Evolutionary conservation across 257 asterid species (phyloP).

Genomic region (Solanum virginianum): DNA sequence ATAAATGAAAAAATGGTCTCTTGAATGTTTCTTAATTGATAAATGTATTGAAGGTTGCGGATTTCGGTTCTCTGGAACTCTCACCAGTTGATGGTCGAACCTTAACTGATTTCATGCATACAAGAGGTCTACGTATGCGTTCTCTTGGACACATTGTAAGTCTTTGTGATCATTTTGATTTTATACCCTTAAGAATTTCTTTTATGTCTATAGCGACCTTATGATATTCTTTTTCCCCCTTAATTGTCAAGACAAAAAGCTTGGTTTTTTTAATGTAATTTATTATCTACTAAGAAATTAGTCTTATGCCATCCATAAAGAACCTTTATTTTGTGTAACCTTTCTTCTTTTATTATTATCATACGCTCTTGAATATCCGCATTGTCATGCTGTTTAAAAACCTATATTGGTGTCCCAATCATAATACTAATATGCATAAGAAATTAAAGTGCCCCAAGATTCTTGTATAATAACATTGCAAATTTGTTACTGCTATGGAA

Average conservation of each 20-base stretch:
- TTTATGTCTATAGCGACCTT: background rate
- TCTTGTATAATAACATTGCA: background rate
- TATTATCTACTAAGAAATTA: background rate
- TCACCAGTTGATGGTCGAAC: constrained; percentile 98
- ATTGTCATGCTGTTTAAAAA: background rate
- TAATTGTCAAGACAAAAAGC: background rate
- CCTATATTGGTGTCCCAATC: background rate
- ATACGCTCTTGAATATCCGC: background rate
- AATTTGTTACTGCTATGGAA: background rate
- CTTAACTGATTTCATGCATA: constrained; percentile 95
- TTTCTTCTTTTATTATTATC: background rate
- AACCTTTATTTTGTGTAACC: background rate
- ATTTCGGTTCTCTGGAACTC: constrained; percentile 96
- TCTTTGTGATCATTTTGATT: constrained; percentile 5
- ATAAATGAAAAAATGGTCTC: background rate
- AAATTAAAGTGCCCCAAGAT: background rate
- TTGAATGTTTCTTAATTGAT: background rate
- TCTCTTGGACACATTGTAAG: constrained; percentile 96
- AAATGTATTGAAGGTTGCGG: constrained; percentile 61
- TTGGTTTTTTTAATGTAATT: background rate
- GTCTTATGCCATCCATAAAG: background rate
- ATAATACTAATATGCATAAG: background rate
- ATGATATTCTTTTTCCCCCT: background rate
- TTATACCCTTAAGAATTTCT: background rate
- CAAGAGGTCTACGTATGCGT: constrained; percentile 96